These are phyloP conservation scores for Globisporangium mamillatum DNA, from an alignment of 352 stramenopile species.

Conservation along the genomic window DNA sequence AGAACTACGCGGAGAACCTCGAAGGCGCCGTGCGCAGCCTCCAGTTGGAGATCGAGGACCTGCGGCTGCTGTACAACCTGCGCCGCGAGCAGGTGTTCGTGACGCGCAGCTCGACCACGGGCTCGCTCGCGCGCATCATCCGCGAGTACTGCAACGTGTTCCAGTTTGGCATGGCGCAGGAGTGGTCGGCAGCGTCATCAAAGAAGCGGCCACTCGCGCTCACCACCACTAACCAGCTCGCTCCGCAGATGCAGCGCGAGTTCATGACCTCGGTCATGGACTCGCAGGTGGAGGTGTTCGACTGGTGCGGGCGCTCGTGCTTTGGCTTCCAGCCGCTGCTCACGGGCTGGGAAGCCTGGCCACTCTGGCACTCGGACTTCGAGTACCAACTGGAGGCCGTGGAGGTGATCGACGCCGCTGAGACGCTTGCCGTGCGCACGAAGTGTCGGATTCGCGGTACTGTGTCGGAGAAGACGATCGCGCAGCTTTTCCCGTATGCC, in stretches of 20 bases:
- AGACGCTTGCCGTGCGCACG: conserved; percentile 34
- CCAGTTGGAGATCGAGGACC: conserved; percentile 3
- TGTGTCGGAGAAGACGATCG: conserved; percentile 37
- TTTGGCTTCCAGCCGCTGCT: conserved; percentile 30
- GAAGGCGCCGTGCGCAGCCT: conserved; percentile 14
- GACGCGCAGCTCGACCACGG: conserved; percentile 3
- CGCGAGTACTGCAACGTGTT: conserved; percentile 19
- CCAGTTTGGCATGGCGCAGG: conserved; percentile 7
- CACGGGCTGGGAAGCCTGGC: conserved; percentile 39
- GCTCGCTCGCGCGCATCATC: conserved; percentile 16
- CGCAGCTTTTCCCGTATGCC: conserved; percentile 40
- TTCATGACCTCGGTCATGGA: conserved; percentile 46
- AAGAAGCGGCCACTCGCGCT: conserved; percentile 27
- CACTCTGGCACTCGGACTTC: conserved; percentile 36
- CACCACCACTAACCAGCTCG: conserved; percentile 14
- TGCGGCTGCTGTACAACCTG: conserved; percentile 7
- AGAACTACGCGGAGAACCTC: conserved; percentile 18
- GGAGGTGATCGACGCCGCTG: conserved; percentile 30
- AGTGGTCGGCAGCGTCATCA: background rate
- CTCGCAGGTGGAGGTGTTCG: conserved; percentile 34
- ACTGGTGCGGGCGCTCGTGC: conserved; percentile 39
- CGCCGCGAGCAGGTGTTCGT: conserved; percentile 15
- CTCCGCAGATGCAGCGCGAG: conserved; percentile 32
- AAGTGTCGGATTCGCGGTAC: conserved; percentile 31
- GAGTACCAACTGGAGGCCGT: conserved; percentile 35